Base-by-base conservation (phyloP, 768 basidiomycete genomes). In the Sarcomyxa edulis region DNA sequence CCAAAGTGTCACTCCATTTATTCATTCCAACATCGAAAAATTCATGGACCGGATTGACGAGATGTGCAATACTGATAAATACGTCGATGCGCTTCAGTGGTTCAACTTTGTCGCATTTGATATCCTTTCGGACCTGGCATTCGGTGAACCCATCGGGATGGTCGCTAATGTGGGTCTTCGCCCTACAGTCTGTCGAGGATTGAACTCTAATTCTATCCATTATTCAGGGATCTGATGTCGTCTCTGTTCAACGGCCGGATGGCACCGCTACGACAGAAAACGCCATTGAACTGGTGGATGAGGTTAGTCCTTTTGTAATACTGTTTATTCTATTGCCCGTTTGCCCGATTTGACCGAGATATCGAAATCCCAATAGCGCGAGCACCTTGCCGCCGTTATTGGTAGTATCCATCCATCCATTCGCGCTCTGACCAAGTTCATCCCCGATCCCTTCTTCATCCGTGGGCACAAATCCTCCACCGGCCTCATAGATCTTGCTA, bases 51-150 rank as follows among this genome's bases (percentile, higher is more conserved):
- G 53, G 23, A 22, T 60, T 25, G 56, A 60, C 37, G 43, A 39
- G 22, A 41, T 51, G 32, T 46, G 50, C 37, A 22, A 41, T 9
- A 37, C 32, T 9, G 49, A 37, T n/a, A 42, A 51, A 27, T 41
- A 42, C 20, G 39, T 55, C 18, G 51, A 59, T 40, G 46, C 45
- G 1, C 41, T 62, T 11, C 23, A 49, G 31, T 60, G 59, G 59
- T 50, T 64, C 44, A 60, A 64, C 39, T 61, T 55, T 33, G 43
- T 64, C 18, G 51, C 62, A 3, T 59, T 61, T 35, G 61, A 62
- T 35, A 46, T 58, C 21, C 42, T 62, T 8, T 59, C 60, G 3
- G 56, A 59, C 29, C 51, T 64, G 16, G 59, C 57, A 2, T 64
- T 62, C 32, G 62, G 61, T 5, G 52, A 57, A 40, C 39, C 56